A percentile compares a stretch with the other conserved stretches of the same genome.
Evolutionary conservation across 345 rosid species (phyloP).

Genomic region (Cochlearia excelsa): DNA sequence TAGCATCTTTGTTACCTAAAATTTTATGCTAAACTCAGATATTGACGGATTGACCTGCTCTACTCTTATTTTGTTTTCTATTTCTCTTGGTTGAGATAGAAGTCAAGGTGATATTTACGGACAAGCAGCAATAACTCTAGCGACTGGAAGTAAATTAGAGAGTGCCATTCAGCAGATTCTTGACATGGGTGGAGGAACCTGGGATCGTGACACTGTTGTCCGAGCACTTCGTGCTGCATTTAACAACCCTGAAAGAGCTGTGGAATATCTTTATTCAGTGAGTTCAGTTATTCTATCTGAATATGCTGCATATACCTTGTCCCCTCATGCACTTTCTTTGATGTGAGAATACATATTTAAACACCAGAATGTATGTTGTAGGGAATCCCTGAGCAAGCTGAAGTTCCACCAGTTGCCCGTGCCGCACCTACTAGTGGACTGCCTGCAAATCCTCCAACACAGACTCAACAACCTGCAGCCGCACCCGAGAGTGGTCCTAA

Average conservation of each 20-base stretch:
- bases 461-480: constrained; percentile 50
- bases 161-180: constrained; percentile 83
- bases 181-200: constrained; percentile 93
- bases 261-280: constrained; percentile 89
- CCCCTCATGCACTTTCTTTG: neutral
- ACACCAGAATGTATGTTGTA: neutral
- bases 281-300: constrained; percentile 26
- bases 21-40: constrained; percentile 21
- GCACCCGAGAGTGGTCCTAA: constrained; percentile 47
- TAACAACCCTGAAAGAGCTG: constrained; percentile 96
- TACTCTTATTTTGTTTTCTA: constrained; percentile 2
- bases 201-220: constrained; percentile 85
- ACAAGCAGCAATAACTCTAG: constrained; percentile 84
- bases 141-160: constrained; percentile 79
- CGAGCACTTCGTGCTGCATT: constrained; percentile 93
- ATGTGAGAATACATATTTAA: neutral
- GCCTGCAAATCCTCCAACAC: constrained; percentile 33
- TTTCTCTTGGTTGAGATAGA: constrained; percentile 42
- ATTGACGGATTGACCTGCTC: neutral
- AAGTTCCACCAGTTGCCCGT: constrained; percentile 35
- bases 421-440: constrained; percentile 31
- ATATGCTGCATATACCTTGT: neutral
- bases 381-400: constrained; percentile 41
- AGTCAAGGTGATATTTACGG: constrained; percentile 56
- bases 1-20: constrained; percentile 31